A percentile compares a stretch with the other conserved stretches of the same genome.
Evolutionary conservation across 306 rosid species (phyloP).

Genomic region (Sophora flavescens): DNA sequence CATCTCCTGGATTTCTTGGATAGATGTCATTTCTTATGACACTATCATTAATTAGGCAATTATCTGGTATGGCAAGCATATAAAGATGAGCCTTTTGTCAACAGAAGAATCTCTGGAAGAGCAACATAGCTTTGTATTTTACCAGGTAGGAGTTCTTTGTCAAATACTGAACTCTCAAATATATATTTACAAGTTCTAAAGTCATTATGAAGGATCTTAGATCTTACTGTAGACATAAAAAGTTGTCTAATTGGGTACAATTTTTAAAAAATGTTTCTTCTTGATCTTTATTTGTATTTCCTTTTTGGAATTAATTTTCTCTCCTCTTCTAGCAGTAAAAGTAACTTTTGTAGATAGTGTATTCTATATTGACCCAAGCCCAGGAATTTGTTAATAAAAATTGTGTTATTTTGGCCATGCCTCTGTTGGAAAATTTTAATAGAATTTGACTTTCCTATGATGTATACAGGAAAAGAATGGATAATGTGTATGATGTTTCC

Average conservation of each 20-base stretch:
- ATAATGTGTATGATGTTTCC: constrained; percentile 12
- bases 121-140: constrained; percentile 74
- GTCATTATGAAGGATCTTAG: not conserved
- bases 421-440: no score
- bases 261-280: not conserved
- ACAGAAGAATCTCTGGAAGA: constrained; percentile 84
- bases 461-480: not conserved
- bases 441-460: not conserved
- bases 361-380: not conserved
- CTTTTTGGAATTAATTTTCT: constrained; percentile 17
- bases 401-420: not conserved
- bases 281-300: not conserved
- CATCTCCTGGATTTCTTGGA: constrained; percentile 23
- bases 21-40: constrained; percentile 30
- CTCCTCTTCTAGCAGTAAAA: constrained; percentile 16
- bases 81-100: constrained; percentile 86
- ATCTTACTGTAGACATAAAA: not conserved
- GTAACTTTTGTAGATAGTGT: not conserved
- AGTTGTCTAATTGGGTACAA: not conserved
- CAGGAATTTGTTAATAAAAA: not conserved
- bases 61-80: constrained; percentile 86
- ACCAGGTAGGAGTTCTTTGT: constrained; percentile 65
- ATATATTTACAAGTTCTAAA: not conserved
- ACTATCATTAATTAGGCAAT: constrained; percentile 60
- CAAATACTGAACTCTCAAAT: constrained; percentile 8